These are phyloP conservation scores for Botrytis paeoniae DNA, from an alignment of 2,329 filamentous ascomycete genomes.

Conservation along the genomic window DNA sequence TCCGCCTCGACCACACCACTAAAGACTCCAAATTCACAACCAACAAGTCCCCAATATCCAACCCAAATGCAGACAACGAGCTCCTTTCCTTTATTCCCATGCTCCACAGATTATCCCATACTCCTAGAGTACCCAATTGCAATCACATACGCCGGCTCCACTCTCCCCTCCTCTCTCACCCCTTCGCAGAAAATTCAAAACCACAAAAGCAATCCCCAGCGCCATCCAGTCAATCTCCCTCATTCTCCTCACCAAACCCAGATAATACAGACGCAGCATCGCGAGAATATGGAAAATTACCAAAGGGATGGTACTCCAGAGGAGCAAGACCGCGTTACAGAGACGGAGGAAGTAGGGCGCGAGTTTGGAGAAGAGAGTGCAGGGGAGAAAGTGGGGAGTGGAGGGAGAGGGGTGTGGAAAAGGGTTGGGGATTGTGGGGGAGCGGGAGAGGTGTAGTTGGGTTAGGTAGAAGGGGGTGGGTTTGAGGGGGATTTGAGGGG, in stretches of 20 bases:
- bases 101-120: neutral
- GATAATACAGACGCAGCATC: neutral
- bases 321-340: accelerated
- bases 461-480: neutral
- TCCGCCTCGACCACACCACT: neutral
- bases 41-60: neutral
- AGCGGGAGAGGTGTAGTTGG: neutral
- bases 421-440: neutral
- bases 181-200: neutral
- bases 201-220: neutral
- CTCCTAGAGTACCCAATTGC: neutral
- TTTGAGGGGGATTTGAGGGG: no score
- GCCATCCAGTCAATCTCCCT: neutral
- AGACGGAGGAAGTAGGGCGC: neutral
- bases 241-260: neutral
- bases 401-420: neutral
- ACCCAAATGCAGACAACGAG: neutral
- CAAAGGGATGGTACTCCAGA: neutral
- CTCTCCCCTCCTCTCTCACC: no score
- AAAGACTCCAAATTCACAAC: neutral
- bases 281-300: neutral
- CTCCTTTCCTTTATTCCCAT: neutral
- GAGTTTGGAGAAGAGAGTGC: neutral
- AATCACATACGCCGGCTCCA: neutral
- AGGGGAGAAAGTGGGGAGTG: neutral